Percentiles rank a stretch among this genome's conserved stretches.
These are phyloP conservation scores for Polytrichum commune DNA, from an alignment of 225 moss, liverwort and hornwort genomes.

Conservation along the genomic window DNA sequence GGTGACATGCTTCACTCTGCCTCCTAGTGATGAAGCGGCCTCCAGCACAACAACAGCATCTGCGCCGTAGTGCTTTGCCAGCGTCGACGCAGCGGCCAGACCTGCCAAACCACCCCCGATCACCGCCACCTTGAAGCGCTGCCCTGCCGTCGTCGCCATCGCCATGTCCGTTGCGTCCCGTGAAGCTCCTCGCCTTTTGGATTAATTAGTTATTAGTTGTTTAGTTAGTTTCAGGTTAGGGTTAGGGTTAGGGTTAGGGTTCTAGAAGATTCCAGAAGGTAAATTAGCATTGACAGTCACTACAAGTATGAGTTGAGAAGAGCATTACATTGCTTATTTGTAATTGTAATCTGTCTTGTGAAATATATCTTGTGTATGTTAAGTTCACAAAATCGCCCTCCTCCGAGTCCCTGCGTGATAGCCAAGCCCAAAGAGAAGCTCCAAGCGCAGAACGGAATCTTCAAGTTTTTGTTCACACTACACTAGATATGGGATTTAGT, in stretches of 20 bases:
- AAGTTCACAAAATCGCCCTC: no score
- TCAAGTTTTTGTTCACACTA: background rate
- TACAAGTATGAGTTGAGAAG: no score
- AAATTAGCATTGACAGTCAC: no score
- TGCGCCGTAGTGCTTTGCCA: conserved; percentile 40
- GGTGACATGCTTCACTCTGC: conserved; percentile 58
- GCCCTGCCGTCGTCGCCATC: conserved; percentile 1
- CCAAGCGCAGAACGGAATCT: background rate
- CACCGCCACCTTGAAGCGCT: conserved; percentile 52
- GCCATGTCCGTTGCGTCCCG: background rate
- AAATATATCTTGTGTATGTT: no score
- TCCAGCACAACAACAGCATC: conserved; percentile 64
- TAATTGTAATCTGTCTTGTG: no score
- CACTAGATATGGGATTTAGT: no score
- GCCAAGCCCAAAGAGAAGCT: background rate
- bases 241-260: no score
- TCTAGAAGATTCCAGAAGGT: no score
- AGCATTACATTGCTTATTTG: no score
- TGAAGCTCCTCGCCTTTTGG: no score
- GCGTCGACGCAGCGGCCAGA: conserved; percentile 64
- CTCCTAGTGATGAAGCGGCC: conserved; percentile 59
- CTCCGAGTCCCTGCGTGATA: background rate
- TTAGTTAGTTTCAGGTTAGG: no score
- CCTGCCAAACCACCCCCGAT: conserved; percentile 86
- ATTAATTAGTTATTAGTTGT: no score